A percentile compares a stretch with the other conserved stretches of the same genome.
Evolutionary conservation across 2,329 filamentous ascomycete genomes (phyloP).

Genomic region (Periconia sp.): DNA sequence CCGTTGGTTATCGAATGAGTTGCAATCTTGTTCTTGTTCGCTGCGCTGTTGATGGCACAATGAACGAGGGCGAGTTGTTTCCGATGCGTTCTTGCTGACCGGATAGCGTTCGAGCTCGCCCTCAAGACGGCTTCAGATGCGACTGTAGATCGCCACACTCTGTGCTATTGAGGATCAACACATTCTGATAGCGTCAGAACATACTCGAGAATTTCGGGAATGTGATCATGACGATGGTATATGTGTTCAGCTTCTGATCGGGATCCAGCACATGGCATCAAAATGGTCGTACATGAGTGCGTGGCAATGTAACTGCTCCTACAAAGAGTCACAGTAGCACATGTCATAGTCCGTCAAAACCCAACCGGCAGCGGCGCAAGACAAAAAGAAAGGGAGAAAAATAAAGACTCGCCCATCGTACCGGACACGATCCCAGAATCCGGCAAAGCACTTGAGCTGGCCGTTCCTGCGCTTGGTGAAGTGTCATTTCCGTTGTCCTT

Average conservation of each 20-base stretch:
- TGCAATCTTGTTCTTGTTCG: constrained; percentile 92
- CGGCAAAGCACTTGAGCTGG: constrained; percentile 83
- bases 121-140: constrained; percentile 74
- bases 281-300: no score
- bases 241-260: constrained; percentile 76
- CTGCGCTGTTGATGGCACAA: constrained; percentile 77
- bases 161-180: constrained; percentile 74
- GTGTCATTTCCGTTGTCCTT: constrained; percentile 75
- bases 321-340: no score
- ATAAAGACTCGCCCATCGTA: constrained; percentile 65
- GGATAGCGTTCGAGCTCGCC: constrained; percentile 83
- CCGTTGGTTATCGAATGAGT: constrained; percentile 75
- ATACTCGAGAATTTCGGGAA: constrained; percentile 89
- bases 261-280: constrained; percentile 49
- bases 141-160: constrained; percentile 75
- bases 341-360: constrained; percentile 22
- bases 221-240: constrained; percentile 92
- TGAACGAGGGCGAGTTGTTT: constrained; percentile 81
- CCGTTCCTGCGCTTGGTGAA: constrained; percentile 82
- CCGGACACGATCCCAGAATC: constrained; percentile 85
- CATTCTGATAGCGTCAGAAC: constrained; percentile 66
- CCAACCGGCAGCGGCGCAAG: not conserved
- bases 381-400: constrained; percentile 11
- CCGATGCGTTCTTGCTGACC: constrained; percentile 90
- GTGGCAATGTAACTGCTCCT: no score